Percentiles rank a stretch among this genome's conserved stretches.
Conservation (phyloP, 495 filamentous ascomycete genomes). For the Neurospora tetraspora region DNA sequence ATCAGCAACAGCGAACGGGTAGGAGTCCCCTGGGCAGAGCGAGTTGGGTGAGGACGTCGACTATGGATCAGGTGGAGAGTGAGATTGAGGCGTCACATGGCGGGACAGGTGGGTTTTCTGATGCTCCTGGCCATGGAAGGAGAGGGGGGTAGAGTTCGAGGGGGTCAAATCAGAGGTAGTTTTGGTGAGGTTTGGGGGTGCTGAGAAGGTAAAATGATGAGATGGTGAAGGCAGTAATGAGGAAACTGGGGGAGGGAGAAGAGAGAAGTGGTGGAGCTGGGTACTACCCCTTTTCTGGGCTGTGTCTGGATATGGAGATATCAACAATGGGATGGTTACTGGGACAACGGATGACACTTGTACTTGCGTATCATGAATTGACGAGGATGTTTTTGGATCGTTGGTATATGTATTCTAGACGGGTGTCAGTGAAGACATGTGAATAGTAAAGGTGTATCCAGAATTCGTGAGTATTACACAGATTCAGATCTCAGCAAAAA, state of each 20-base stretch:
- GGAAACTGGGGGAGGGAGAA: too few relatives aligned
- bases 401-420: too few relatives aligned
- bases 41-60: constrained; percentile 18
- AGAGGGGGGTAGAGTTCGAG: background rate
- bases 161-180: background rate
- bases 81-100: constrained; percentile 12
- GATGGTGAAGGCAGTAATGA: background rate
- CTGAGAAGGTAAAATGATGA: background rate
- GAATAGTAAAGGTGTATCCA: too few relatives aligned
- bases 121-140: background rate
- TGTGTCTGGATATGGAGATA: background rate
- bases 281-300: background rate
- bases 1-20: constrained; percentile 6
- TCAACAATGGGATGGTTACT: background rate
- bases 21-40: constrained; percentile 26
- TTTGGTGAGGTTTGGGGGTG: background rate
- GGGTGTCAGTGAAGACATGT: too few relatives aligned
- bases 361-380: background rate
- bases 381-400: background rate
- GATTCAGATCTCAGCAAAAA: too few relatives aligned
- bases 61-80: constrained; percentile 19
- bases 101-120: constrained; percentile 2
- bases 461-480: too few relatives aligned
- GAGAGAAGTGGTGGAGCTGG: background rate
- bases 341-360: background rate